Conservation (phyloP, 176 grass and related monocot species). For the Eremochloa ophiuroides region DNA sequence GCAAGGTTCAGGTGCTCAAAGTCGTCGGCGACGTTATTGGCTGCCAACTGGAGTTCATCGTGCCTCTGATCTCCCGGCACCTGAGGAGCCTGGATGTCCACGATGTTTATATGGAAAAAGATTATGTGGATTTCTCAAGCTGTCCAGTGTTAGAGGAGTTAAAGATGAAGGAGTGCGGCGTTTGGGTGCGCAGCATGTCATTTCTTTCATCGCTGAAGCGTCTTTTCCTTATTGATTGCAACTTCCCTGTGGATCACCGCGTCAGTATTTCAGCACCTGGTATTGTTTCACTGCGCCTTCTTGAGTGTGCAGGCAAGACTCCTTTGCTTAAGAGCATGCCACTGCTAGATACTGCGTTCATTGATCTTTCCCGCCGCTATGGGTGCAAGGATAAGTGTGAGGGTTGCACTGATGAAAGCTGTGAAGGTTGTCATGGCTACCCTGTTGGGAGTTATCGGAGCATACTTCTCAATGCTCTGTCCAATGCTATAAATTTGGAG, state of each 20-base stretch:
- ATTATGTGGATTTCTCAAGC: neutral
- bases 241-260: neutral
- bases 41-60: neutral
- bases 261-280: neutral
- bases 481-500: slow-evolving; percentile 1
- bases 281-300: neutral
- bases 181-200: neutral
- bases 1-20: neutral
- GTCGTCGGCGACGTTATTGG: neutral
- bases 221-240: neutral
- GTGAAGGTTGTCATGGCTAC: neutral
- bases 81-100: neutral
- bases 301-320: too few species aligned
- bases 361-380: neutral
- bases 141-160: too few species aligned
- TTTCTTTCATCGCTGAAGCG: neutral
- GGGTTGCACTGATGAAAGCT: neutral
- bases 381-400: neutral
- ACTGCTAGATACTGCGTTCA: neutral
- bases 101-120: neutral
- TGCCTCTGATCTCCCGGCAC: neutral
- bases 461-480: neutral
- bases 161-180: too few species aligned
- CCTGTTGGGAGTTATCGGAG: neutral
- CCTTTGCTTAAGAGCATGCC: neutral